Evolutionary conservation across 192 early-diverging fungal genomes (phyloP).

Genomic region (Mortierella antarctica): DNA sequence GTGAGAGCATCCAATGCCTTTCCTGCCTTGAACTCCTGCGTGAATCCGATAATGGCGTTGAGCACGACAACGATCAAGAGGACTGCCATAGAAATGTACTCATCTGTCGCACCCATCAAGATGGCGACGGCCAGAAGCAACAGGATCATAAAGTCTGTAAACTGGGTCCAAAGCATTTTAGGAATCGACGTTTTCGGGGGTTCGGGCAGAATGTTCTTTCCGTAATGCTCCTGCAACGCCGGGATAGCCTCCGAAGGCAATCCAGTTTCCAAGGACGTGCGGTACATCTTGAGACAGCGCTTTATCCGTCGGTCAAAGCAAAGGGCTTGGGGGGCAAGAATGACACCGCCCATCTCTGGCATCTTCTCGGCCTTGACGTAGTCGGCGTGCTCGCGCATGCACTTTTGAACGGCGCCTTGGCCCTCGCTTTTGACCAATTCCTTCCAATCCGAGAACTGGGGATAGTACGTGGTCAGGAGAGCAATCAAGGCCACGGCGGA

Average conservation of each 20-base stretch:
- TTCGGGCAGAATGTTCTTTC: conserved; percentile 83
- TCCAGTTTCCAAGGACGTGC: conserved; percentile 73
- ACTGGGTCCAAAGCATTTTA: conserved; percentile 86
- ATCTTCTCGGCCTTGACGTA: conserved; percentile 58
- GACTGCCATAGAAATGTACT: conserved; percentile 80
- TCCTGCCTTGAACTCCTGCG: conserved; percentile 95
- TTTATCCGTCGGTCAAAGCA: conserved; percentile 97
- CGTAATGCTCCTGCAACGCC: conserved; percentile 81
- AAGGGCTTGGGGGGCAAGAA: conserved; percentile 76
- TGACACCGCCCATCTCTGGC: conserved; percentile 54
- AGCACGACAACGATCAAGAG: conserved; percentile 77
- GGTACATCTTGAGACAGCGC: conserved; percentile 87
- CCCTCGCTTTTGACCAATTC: conserved; percentile 89
- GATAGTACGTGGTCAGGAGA: conserved; percentile 77
- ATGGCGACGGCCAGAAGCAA: conserved; percentile 85
- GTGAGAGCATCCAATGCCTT: conserved; percentile 86
- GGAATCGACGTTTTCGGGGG: conserved; percentile 73
- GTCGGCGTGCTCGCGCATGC: conserved; percentile 72
- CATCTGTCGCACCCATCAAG: conserved; percentile 85
- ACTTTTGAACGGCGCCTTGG: conserved; percentile 77
- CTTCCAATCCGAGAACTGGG: conserved; percentile 90
- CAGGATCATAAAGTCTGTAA: conserved; percentile 96
- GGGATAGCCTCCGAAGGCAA: conserved; percentile 67
- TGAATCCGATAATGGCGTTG: conserved; percentile 92
- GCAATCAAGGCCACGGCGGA: conserved; percentile 82